phyloP scores from a whole-genome alignment of 2,329 filamentous ascomycete species.

The Aaosphaeria arxii region DNA sequence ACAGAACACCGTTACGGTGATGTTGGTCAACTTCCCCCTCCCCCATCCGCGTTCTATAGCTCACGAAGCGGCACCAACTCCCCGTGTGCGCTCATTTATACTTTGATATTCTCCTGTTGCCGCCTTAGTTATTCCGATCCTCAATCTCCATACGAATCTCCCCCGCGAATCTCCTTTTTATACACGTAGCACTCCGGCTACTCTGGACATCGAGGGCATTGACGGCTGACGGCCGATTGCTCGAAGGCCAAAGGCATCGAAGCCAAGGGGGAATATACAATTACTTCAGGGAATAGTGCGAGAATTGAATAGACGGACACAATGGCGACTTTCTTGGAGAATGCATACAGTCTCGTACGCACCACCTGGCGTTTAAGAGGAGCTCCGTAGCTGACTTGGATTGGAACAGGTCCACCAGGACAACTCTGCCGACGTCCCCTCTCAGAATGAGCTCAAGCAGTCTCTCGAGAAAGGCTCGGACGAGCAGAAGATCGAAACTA shows the following conservation, averaged over 20 bases:
- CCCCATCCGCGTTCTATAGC: neutral
- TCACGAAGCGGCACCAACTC: neutral
- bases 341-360: constrained; percentile 79
- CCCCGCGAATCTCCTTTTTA: constrained; percentile 13
- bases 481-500: constrained; percentile 85
- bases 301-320: constrained; percentile 37
- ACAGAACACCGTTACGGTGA: constrained; percentile 34
- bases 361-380: constrained; percentile 23
- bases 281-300: constrained; percentile 3
- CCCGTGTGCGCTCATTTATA: constrained; percentile 4
- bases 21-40: constrained; percentile 15
- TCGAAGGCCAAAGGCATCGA: constrained; percentile 22
- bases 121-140: neutral
- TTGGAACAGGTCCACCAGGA: constrained; percentile 71
- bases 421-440: constrained; percentile 90
- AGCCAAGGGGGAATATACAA: constrained; percentile 6
- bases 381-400: constrained; percentile 30
- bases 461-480: constrained; percentile 93
- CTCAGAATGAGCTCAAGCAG: constrained; percentile 84
- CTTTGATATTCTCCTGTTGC: neutral
- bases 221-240: constrained; percentile 29
- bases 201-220: constrained; percentile 24
- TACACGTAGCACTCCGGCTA: constrained; percentile 37
- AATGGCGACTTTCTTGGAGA: constrained; percentile 95
- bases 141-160: no score